phyloP scores from a whole-genome alignment of 768 basidiomycete species.

The Pleurotus djamor region DNA sequence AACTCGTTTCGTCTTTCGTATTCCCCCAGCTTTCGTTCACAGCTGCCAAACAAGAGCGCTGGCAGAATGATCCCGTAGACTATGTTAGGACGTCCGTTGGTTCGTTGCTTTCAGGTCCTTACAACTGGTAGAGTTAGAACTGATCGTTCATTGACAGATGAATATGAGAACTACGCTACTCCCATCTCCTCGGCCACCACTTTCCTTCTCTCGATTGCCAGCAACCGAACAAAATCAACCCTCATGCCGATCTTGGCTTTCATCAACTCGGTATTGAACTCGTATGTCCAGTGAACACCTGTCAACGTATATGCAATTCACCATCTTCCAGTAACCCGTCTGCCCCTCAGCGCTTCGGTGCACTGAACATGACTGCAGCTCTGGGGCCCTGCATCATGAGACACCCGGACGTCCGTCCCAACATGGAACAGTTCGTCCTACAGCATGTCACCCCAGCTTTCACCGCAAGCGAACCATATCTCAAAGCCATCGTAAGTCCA shows the following conservation, averaged over 20 bases:
- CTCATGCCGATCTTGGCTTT: slow-evolving; percentile 80
- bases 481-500: slow-evolving; percentile 70
- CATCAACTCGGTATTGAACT: slow-evolving; percentile 70
- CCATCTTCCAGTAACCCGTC: slow-evolving; percentile 32
- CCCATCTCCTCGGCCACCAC: slow-evolving; percentile 78
- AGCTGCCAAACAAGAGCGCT: slow-evolving; percentile 59
- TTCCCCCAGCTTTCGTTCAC: slow-evolving; percentile 89
- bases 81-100: slow-evolving; percentile 77
- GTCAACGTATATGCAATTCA: not conserved
- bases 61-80: slow-evolving; percentile 83
- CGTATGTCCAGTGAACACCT: slow-evolving; percentile 37
- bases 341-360: slow-evolving; percentile 76
- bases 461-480: slow-evolving; percentile 59
- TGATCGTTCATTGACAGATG: slow-evolving; percentile 44
- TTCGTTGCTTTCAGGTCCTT: slow-evolving; percentile 23
- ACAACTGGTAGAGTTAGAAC: not conserved
- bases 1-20: slow-evolving; percentile 74
- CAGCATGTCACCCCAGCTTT: slow-evolving; percentile 78
- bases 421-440: slow-evolving; percentile 76
- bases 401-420: slow-evolving; percentile 75
- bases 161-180: slow-evolving; percentile 76
- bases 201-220: slow-evolving; percentile 76
- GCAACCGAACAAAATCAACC: slow-evolving; percentile 77
- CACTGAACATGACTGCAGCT: slow-evolving; percentile 77
- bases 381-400: slow-evolving; percentile 81